phyloP scores from a whole-genome alignment of 257 asterid species.

The Dorcoceras hygrometricum region DNA sequence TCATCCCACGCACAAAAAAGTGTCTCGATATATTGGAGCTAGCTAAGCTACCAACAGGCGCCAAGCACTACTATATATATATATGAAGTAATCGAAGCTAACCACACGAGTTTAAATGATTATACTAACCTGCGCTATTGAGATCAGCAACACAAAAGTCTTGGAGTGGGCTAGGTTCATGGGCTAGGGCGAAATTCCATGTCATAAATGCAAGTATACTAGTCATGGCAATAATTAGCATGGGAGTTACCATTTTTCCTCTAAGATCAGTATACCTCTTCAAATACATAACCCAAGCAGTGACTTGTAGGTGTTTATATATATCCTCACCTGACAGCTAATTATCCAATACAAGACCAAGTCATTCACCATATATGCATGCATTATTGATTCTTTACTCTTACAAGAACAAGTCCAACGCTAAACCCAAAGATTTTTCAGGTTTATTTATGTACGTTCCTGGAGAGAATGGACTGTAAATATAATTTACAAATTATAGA shows the following conservation, averaged over 20 bases:
- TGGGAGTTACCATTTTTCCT: conserved; percentile 26
- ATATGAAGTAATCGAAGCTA: no score
- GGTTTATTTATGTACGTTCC: neutral
- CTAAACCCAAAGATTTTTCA: neutral
- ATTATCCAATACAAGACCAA: neutral
- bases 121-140: conserved; percentile 32
- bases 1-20: no score
- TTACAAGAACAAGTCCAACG: neutral
- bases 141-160: conserved; percentile 53
- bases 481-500: no score
- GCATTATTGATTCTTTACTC: neutral
- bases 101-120: no score
- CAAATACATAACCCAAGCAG: neutral
- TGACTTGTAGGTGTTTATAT: neutral
- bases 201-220: conserved; percentile 21
- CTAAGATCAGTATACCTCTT: neutral
- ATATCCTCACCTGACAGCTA: neutral
- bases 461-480: no score
- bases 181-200: conserved; percentile 28
- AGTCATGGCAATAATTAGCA: neutral
- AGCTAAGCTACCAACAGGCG: no score
- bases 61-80: no score
- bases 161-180: conserved; percentile 49
- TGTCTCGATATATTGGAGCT: no score
- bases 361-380: neutral